Evolutionary conservation across 306 rosid genomes (phyloP).

Genomic region (Begonia masoniana): DNA sequence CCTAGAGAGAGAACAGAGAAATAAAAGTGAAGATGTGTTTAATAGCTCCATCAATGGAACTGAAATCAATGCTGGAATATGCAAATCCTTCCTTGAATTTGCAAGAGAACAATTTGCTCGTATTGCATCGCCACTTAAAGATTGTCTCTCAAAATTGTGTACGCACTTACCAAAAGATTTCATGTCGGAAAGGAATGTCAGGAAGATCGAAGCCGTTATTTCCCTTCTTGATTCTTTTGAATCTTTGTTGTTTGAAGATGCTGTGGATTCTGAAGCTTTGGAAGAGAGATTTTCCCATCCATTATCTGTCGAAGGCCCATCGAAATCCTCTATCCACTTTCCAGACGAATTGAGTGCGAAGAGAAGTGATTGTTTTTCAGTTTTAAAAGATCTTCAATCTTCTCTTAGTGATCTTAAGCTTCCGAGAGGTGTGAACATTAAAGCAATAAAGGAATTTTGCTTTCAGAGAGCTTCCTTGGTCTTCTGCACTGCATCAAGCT

Average conservation of each 20-base stretch:
- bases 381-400: slow-evolving; percentile 21
- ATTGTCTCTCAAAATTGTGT: slow-evolving; percentile 26
- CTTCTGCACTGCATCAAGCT: slow-evolving; percentile 61
- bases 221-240: slow-evolving; percentile 25
- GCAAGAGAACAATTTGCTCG: slow-evolving; percentile 28
- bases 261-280: slow-evolving; percentile 18
- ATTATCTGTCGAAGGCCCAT: slow-evolving; percentile 5
- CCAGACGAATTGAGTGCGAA: slow-evolving; percentile 9
- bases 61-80: slow-evolving; percentile 8
- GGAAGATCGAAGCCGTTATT: slow-evolving; percentile 19
- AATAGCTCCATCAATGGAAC: slow-evolving; percentile 8
- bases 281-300: slow-evolving; percentile 27
- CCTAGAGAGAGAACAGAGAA: slow-evolving; percentile 7
- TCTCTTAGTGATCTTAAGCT: slow-evolving; percentile 31
- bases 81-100: slow-evolving; percentile 43
- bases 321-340: slow-evolving; percentile 2
- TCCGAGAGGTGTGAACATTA: slow-evolving; percentile 18
- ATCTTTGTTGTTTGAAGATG: slow-evolving; percentile 20
- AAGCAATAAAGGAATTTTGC: slow-evolving; percentile 30
- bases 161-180: slow-evolving; percentile 40
- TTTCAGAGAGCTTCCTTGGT: slow-evolving; percentile 42
- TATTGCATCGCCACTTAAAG: slow-evolving; percentile 17
- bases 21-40: slow-evolving; percentile 1
- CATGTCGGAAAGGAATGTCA: slow-evolving; percentile 20
- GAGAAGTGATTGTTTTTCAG: slow-evolving; percentile 32